These are phyloP conservation scores for Aureobasidium vineae DNA, from an alignment of 2,329 filamentous ascomycete species.

Conservation along the genomic window DNA sequence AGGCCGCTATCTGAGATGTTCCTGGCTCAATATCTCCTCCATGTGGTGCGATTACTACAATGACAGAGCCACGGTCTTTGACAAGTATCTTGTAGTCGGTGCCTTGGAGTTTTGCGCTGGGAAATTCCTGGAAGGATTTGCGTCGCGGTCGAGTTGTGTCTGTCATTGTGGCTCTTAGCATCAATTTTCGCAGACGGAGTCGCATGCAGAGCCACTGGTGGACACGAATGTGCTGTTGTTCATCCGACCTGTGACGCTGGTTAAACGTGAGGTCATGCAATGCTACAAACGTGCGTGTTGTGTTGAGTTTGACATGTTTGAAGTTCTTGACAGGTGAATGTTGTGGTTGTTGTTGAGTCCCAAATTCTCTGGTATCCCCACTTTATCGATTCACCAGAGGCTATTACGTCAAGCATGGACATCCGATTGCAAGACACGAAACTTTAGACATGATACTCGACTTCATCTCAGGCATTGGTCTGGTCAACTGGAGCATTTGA, in stretches of 20 bases:
- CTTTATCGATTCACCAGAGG: background rate
- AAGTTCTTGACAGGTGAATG: background rate
- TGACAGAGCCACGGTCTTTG: background rate
- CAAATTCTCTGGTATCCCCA: background rate
- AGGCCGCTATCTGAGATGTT: background rate
- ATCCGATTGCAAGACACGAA: background rate
- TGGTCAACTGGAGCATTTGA: too few species aligned
- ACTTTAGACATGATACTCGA: background rate
- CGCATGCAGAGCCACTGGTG: background rate
- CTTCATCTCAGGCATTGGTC: too few species aligned
- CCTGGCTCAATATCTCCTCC: constrained; percentile 8
- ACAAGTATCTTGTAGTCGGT: background rate
- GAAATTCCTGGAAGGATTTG: background rate
- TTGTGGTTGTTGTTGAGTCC: too few species aligned
- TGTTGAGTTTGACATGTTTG: background rate
- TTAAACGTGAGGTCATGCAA: background rate
- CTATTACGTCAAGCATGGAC: background rate
- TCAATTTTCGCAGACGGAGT: background rate
- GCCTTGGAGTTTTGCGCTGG: background rate
- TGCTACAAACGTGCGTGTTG: background rate
- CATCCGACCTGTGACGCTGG: background rate
- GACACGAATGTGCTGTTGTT: background rate
- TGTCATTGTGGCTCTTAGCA: background rate
- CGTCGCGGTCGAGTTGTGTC: background rate
- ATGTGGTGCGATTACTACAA: constrained; percentile 1